Conservation (phyloP, 768 basidiomycete species). For the Boletus vermiculosoides region DNA sequence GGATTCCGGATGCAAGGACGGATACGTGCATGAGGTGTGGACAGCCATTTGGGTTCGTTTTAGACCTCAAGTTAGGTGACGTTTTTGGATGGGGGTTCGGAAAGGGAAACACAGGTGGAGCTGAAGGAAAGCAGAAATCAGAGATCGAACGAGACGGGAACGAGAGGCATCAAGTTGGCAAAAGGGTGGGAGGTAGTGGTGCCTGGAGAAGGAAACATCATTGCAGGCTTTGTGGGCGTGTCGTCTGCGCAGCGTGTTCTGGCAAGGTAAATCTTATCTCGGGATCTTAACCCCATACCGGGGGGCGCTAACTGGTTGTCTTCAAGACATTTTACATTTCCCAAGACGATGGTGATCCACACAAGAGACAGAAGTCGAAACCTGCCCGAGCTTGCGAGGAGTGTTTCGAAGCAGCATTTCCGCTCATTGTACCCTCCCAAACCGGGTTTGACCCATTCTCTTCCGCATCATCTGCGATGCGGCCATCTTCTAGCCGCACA, state of each 20-base stretch:
- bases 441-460: constrained; percentile 5
- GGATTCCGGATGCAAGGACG: constrained; percentile 89
- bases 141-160: constrained; percentile 6
- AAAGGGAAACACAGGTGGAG: constrained; percentile 39
- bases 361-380: constrained; percentile 47
- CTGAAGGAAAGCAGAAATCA: constrained; percentile 15
- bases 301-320: constrained; percentile 1
- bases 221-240: constrained; percentile 80
- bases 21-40: constrained; percentile 84
- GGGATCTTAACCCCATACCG: not conserved
- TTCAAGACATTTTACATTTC: constrained; percentile 80
- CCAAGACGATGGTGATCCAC: constrained; percentile 39
- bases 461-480: constrained; percentile 5
- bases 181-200: constrained; percentile 14
- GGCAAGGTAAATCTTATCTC: constrained; percentile 50
- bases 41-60: constrained; percentile 58
- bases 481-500: constrained; percentile 6
- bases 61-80: constrained; percentile 26
- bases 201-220: constrained; percentile 71
- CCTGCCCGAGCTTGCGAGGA: constrained; percentile 80
- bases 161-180: constrained; percentile 8
- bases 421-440: constrained; percentile 34
- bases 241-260: constrained; percentile 85
- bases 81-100: constrained; percentile 29
- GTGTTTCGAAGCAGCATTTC: constrained; percentile 87